phyloP scores from a whole-genome alignment of 1,139 yeast species.

The Meyerozyma carpophila region DNA sequence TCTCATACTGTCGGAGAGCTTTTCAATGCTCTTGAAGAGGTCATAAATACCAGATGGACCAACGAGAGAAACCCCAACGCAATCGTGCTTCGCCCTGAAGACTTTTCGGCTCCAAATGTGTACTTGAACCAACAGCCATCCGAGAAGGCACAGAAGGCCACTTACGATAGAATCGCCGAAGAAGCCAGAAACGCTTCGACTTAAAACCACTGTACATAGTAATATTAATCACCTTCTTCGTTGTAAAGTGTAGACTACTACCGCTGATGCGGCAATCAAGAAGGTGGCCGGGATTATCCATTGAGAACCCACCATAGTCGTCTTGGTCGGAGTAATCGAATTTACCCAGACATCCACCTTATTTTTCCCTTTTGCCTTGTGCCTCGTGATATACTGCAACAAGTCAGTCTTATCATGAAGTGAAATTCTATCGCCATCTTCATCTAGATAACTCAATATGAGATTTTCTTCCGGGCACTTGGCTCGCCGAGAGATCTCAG shows the following conservation, averaged over 20 bases:
- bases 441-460: conserved; percentile 65
- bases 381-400: neutral
- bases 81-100: conserved; percentile 37
- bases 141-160: conserved; percentile 24
- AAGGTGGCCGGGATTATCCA: neutral
- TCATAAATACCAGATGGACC: conserved; percentile 45
- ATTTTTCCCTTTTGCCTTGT: neutral
- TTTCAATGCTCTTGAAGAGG: conserved; percentile 34
- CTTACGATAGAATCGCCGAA: conserved; percentile 25
- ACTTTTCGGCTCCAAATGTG: conserved; percentile 38
- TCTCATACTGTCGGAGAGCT: conserved; percentile 44
- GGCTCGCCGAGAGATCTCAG: conserved; percentile 43
- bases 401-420: conserved; percentile 33
- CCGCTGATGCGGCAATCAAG: neutral
- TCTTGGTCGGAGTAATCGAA: neutral
- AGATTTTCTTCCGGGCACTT: neutral
- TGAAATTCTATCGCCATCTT: conserved; percentile 68
- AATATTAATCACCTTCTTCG: neutral
- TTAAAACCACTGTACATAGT: neutral
- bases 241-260: neutral
- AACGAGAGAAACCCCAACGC: conserved; percentile 75
- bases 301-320: neutral
- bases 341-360: neutral
- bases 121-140: conserved; percentile 45
- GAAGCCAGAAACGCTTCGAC: conserved; percentile 18